A percentile compares a stretch with the other conserved stretches of the same genome.
Conservation (phyloP, 495 filamentous ascomycete species). For the Penicillium silybi region DNA sequence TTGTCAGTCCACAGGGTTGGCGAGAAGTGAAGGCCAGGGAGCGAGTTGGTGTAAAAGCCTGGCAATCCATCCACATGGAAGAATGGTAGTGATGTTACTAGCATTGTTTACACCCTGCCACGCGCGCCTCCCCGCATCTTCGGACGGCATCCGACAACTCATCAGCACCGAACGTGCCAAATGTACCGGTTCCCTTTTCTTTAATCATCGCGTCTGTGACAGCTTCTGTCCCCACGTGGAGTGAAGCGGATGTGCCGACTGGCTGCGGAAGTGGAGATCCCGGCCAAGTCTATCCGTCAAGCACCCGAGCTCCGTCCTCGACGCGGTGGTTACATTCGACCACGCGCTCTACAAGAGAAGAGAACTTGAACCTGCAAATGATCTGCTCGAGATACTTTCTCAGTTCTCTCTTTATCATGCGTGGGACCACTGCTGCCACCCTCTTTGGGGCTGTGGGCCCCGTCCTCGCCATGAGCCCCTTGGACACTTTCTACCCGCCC, state of each 20-base stretch:
- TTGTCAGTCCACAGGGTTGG: constrained; percentile 38
- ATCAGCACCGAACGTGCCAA: not conserved
- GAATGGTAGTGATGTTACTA: not conserved
- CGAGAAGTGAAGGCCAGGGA: constrained; percentile 42
- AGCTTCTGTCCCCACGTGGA: constrained; percentile 11
- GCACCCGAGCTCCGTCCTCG: not conserved
- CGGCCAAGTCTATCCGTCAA: not conserved
- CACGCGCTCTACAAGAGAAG: not conserved
- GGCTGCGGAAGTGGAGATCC: not conserved
- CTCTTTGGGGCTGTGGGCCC: constrained; percentile 8
- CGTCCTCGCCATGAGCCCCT: constrained; percentile 13
- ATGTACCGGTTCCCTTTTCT: not conserved
- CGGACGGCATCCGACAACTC: not conserved
- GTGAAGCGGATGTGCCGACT: constrained; percentile 9
- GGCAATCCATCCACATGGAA: constrained; percentile 33
- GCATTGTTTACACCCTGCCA: not conserved
- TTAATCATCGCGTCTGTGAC: not conserved
- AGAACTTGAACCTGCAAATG: not conserved
- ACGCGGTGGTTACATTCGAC: not conserved
- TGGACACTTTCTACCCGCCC: constrained; percentile 39
- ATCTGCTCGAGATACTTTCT: not conserved
- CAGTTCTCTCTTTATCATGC: constrained; percentile 9
- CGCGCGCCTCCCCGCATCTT: not conserved
- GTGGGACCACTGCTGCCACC: not conserved
- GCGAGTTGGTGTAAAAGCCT: constrained; percentile 19